These are phyloP conservation scores for Monosporascus sp. DNA, from an alignment of 2,329 filamentous ascomycete genomes.

Conservation along the genomic window DNA sequence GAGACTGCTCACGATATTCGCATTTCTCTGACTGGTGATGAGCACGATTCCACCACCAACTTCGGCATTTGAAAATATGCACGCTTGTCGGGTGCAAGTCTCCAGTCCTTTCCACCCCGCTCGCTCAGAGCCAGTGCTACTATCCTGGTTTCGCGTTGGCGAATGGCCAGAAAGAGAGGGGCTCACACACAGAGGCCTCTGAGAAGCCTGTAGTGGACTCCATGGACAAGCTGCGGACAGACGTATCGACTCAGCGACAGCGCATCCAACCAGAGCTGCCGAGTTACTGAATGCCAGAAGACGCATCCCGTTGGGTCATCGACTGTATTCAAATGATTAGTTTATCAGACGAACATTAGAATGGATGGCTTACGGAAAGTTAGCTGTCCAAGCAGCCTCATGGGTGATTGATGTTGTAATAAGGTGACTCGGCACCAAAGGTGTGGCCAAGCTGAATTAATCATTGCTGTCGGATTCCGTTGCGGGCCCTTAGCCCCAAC, in stretches of 20 bases:
- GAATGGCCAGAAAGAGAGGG: neutral
- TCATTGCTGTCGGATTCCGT: too few species aligned
- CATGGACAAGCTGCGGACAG: neutral
- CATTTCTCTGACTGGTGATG: conserved; percentile 18
- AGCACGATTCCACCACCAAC: conserved; percentile 19
- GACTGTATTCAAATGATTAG: too few species aligned
- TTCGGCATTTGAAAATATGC: conserved; percentile 17
- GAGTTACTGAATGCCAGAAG: neutral
- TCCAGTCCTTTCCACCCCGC: conserved; percentile 17
- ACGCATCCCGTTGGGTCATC: neutral
- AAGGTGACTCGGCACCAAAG: too few species aligned
- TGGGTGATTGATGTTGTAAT: too few species aligned
- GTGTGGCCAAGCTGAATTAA: too few species aligned
- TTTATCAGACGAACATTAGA: too few species aligned
- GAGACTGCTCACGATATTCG: conserved; percentile 12
- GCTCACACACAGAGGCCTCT: neutral
- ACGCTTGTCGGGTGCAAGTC: conserved; percentile 20
- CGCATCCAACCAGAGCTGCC: neutral
- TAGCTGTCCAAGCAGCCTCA: too few species aligned
- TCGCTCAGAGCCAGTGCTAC: neutral
- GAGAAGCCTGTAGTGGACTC: neutral
- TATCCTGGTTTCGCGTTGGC: neutral
- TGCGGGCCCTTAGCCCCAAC: too few species aligned
- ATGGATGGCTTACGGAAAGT: too few species aligned
- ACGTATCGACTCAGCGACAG: neutral